Evolutionary conservation across 2,329 filamentous ascomycete species (phyloP), one percentile per base, ranked within the genome.

Genomic region (Aureobasidium lini): DNA sequence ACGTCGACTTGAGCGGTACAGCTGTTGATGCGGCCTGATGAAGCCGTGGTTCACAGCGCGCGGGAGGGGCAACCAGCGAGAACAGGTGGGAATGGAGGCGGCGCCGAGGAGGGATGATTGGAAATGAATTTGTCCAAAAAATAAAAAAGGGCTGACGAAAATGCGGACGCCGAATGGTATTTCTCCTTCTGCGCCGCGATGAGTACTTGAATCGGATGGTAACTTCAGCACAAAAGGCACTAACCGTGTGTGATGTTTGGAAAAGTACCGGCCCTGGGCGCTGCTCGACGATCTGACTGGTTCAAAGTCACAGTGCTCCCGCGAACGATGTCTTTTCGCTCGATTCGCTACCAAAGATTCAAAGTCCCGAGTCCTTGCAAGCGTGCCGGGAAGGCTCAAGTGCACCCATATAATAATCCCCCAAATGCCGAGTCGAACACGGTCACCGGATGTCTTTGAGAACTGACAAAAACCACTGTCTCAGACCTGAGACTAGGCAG

Each of bases 301-400:
- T 40, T 59, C 37, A 36, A 31, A 59, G 40, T 44, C 34, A n/a
- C 37, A 42, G 31, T 53, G 39, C 18, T 59, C 47, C 57, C 57
- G 57, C 48, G 44, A 49, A 59, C 57, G 57, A 59, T 59, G 57
- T 50, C 57, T 59, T 59, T 56, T 56, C 52, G 52, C 52, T 56
- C 52, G 18, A 47, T 57, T 52, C 57, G 57, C 57, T 59, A 59
- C 57, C 57, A 59, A 50, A 59, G 47, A 52, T 52, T 50, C 47
- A 46, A 59, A 53, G 23, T 44, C 39, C 46, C 40, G 34, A 50
- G 47, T 50, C 57, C 57, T 59, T 59, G 57, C 57, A 59, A 59
- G 57, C 57, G 57, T 59, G 37, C 29, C 47, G 46, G 57, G 57
- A 50, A 39, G 57, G 57, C 57, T 59, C 34, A 29, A 46, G 37